Conservation (phyloP, 352 stramenopile species). For the Phytophthora multivora region DNA sequence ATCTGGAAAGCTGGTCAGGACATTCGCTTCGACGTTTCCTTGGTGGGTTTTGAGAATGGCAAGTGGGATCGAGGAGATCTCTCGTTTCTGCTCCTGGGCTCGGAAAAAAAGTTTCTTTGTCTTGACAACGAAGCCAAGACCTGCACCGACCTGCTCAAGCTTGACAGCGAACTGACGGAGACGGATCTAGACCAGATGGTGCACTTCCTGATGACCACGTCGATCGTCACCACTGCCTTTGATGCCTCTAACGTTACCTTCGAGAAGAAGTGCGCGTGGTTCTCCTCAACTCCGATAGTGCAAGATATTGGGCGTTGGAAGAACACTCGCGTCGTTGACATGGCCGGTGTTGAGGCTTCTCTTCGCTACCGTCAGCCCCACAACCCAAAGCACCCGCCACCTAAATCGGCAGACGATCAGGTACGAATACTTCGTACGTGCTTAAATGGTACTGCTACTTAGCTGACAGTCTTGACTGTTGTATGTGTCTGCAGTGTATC, state of each 20-base stretch:
- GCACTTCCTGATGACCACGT: constrained; percentile 66
- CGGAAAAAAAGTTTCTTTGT: constrained; percentile 48
- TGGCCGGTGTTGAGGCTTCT: constrained; percentile 51
- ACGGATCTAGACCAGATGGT: constrained; percentile 58
- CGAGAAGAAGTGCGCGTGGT: constrained; percentile 54
- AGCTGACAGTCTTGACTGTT: not conserved
- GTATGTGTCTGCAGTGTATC: constrained; percentile 9
- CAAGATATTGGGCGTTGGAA: constrained; percentile 65
- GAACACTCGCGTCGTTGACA: constrained; percentile 51
- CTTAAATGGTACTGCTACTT: too few relatives aligned
- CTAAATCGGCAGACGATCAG: constrained; percentile 13
- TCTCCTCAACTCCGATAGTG: constrained; percentile 39
- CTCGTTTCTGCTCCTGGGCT: constrained; percentile 64
- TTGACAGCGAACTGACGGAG: constrained; percentile 30
- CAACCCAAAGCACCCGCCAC: constrained; percentile 43
- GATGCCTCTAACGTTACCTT: constrained; percentile 46
- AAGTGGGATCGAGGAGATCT: constrained; percentile 67
- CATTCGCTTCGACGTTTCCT: constrained; percentile 67
- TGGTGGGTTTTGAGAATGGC: constrained; percentile 69
- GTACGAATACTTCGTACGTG: constrained; percentile 20
- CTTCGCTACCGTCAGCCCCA: constrained; percentile 53
- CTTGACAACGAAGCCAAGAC: constrained; percentile 56
- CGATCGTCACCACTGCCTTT: constrained; percentile 59
- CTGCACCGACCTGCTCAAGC: constrained; percentile 51
- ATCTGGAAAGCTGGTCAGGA: constrained; percentile 74